Base-by-base conservation (phyloP, 306 rosid species). In the Glycine soja region DNA sequence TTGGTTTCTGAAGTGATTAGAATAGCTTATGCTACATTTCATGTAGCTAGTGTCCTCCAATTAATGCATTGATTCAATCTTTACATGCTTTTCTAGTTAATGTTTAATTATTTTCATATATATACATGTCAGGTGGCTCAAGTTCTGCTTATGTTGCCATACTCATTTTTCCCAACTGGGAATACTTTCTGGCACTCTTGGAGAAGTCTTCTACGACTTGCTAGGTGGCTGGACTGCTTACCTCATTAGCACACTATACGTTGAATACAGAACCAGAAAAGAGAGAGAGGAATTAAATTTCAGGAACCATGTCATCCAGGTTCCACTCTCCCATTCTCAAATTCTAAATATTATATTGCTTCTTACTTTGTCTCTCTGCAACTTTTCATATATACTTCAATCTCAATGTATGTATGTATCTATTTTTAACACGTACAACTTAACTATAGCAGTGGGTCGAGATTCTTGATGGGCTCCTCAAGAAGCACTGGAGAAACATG, bases 111-210 rank as follows among this genome's bases (percentile, higher is more conserved):
- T n/a, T n/a, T n/a, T n/a, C n/a, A n/a, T n/a, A n/a, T n/a, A n/a
- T n/a, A n/a, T n/a, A n/a, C n/a, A n/a, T n/a, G n/a, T n/a, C 86
- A 90, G 97, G 97, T 92, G 74, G 97, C 97, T 69, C 97, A 92
- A 81, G 97, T 90, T 72, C 91, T 92, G 86, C 92, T 92, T 16
- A 92, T 95, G 19, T 47, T 70, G 12, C 75, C 75, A 0, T 70
- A 48, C 43, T 70, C 76, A n/a, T n/a, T 72, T 72, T 72, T 92
- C 97, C 7, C 97, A 92, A 81, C 90, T 92, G 84, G 97, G 97
- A 8, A 82, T 91, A 93, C 79, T 92, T 10, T 92, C 97, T 0
- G 97, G 97, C 3, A 80, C 89, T 12, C 86, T 92, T 11, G 89
- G 91, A 70, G 95, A 92, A 86, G 88, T 92, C 87, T 88, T 92